Conservation (phyloP, 176 grass and related monocot species). For the Phyllostachys edulis region DNA sequence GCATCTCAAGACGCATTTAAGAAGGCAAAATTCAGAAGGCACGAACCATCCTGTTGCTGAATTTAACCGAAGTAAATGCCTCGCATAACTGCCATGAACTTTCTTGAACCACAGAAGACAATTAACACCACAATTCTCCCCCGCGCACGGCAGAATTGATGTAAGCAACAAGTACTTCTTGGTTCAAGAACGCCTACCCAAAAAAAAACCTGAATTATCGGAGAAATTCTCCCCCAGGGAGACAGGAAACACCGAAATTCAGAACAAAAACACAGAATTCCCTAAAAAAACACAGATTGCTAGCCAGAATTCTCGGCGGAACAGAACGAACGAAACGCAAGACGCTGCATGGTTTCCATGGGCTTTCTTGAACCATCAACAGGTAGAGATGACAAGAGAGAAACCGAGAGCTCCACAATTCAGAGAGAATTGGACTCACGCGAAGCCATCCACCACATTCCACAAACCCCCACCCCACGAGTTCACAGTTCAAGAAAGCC, state of each 20-base stretch:
- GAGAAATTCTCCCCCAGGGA: not conserved
- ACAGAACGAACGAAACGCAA: not conserved
- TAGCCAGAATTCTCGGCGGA: not conserved
- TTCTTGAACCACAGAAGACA: not conserved
- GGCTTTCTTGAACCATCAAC: constrained; percentile 99
- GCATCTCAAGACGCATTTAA: not conserved
- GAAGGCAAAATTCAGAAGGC: constrained; percentile 15
- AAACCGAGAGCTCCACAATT: constrained; percentile 18
- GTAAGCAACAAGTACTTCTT: not conserved
- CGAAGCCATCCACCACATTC: not conserved
- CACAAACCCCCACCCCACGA: constrained; percentile 13
- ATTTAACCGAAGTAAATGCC: constrained; percentile 3
- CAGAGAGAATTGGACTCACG: not conserved
- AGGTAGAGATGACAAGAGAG: constrained; percentile 27
- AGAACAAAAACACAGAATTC: not conserved
- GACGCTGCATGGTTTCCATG: constrained; percentile 73
- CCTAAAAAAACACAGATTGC: not conserved
- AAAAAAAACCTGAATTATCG: constrained; percentile 6
- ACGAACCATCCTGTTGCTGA: not conserved
- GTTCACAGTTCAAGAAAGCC: constrained; percentile 99
- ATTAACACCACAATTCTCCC: constrained; percentile 6
- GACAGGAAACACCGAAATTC: not conserved
- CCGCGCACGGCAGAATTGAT: not conserved
- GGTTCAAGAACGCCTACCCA: not conserved
- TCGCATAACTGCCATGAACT: not conserved